phyloP scores from a whole-genome alignment of 1,284 basidiomycete species.

The Tausonia pullulans region DNA sequence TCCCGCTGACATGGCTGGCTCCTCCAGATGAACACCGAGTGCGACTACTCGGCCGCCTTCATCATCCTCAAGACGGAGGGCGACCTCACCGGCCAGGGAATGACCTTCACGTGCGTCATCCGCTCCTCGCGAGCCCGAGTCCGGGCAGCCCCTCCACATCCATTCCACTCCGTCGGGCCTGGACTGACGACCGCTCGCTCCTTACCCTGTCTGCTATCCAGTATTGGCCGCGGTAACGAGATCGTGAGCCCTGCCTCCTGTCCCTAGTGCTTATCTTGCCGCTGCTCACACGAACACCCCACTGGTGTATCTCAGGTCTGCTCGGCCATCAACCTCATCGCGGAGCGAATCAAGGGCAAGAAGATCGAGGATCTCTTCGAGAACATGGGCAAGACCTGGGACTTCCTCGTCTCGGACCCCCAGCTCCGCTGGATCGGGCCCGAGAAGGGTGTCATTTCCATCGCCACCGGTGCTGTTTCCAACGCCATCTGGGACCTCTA shows the following conservation, averaged over 20 bases:
- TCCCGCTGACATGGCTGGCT: conserved; percentile 21
- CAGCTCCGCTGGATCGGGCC: conserved; percentile 70
- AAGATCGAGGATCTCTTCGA: conserved; percentile 69
- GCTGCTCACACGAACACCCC: not conserved
- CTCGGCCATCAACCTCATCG: conserved; percentile 63
- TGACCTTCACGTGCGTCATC: conserved; percentile 60
- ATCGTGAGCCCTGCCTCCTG: conserved; percentile 45
- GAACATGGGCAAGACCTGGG: conserved; percentile 78
- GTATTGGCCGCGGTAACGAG: conserved; percentile 86
- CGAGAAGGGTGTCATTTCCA: conserved; percentile 42
- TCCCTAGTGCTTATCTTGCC: not conserved
- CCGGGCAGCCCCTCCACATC: not conserved
- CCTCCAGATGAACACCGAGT: conserved; percentile 24
- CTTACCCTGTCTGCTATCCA: no score
- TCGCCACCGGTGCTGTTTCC: conserved; percentile 43
- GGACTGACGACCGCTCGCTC: conserved; percentile 31
- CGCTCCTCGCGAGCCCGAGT: conserved; percentile 21
- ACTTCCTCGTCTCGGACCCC: conserved; percentile 67
- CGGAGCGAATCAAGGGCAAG: conserved; percentile 70
- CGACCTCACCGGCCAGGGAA: conserved; percentile 70
- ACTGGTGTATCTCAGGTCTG: conserved; percentile 47
- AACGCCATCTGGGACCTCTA: conserved; percentile 43
- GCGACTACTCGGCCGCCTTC: conserved; percentile 87
- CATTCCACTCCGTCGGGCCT: not conserved
- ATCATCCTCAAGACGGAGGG: conserved; percentile 56